Conservation (phyloP, 345 rosid species). For the Linum trigynum region DNA sequence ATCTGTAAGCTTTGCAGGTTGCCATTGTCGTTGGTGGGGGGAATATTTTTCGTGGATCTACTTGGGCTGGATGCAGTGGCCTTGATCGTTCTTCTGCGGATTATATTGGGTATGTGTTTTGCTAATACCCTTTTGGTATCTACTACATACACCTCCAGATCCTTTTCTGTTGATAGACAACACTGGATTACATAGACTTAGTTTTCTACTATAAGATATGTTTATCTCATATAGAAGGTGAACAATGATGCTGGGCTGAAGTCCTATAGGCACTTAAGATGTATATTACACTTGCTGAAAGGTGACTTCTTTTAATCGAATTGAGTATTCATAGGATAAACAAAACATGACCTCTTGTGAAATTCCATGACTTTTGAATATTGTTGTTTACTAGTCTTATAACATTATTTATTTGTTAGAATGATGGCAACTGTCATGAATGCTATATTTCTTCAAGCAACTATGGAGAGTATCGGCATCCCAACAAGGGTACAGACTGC, state of each 20-base stretch:
- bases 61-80: conserved; percentile 92
- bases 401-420: conserved; percentile 27
- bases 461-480: conserved; percentile 94
- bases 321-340: not conserved
- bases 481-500: conserved; percentile 94
- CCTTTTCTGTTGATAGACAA: not conserved
- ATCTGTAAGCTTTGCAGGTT: conserved; percentile 36
- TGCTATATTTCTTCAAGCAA: conserved; percentile 90
- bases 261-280: too few species aligned
- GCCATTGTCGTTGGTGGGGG: conserved; percentile 97
- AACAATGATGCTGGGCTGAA: too few species aligned
- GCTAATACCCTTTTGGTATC: not conserved
- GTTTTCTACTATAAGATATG: too few species aligned
- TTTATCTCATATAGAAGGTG: too few species aligned
- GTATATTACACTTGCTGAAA: not conserved
- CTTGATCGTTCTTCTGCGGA: conserved; percentile 99
- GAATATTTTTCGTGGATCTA: conserved; percentile 84
- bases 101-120: conserved; percentile 62
- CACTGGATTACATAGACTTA: too few species aligned
- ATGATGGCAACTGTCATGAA: conserved; percentile 98
- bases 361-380: not conserved
- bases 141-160: not conserved
- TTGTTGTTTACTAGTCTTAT: not conserved
- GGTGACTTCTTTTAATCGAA: not conserved
- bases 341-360: not conserved